Percentiles rank a stretch among this genome's conserved stretches.
These are phyloP conservation scores for Primulina huaijiensis DNA, from an alignment of 257 asterid genomes.

Conservation along the genomic window DNA sequence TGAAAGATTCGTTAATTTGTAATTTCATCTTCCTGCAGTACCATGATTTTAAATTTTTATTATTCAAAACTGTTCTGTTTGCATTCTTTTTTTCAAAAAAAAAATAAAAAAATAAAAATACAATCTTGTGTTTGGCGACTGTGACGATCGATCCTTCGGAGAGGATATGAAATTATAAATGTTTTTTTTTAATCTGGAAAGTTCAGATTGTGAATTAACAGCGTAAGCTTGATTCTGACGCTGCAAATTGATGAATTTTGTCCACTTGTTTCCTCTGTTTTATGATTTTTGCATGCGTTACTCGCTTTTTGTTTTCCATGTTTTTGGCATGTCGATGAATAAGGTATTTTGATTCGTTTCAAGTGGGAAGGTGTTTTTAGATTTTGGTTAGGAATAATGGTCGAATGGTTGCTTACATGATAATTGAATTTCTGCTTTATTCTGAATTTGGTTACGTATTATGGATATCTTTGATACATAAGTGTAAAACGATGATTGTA, in stretches of 20 bases:
- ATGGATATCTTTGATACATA: neutral
- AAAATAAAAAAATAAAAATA: too few relatives aligned
- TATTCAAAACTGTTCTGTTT: too few relatives aligned
- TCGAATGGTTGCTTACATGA: conserved; percentile 19
- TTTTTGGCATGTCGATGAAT: neutral
- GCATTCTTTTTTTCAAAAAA: neutral
- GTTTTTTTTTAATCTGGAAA: neutral
- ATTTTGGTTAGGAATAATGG: neutral
- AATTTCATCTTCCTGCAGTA: neutral
- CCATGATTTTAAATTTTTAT: neutral
- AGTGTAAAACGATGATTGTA: neutral
- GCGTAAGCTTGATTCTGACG: neutral
- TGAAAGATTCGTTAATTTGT: neutral
- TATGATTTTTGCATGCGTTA: neutral
- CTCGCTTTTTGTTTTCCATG: neutral
- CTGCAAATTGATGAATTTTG: neutral
- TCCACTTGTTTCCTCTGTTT: neutral
- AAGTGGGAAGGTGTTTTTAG: neutral
- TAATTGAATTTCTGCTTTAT: conserved; percentile 1
- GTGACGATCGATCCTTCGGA: neutral
- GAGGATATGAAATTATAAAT: too few relatives aligned
- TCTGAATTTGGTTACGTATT: neutral
- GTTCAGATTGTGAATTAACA: neutral
- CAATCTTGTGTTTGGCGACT: neutral
- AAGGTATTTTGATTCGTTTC: neutral